Percentiles rank a stretch among this genome's conserved stretches.
Evolutionary conservation across 805 yeast species (phyloP).

Genomic region (Lachancea fermentati): DNA sequence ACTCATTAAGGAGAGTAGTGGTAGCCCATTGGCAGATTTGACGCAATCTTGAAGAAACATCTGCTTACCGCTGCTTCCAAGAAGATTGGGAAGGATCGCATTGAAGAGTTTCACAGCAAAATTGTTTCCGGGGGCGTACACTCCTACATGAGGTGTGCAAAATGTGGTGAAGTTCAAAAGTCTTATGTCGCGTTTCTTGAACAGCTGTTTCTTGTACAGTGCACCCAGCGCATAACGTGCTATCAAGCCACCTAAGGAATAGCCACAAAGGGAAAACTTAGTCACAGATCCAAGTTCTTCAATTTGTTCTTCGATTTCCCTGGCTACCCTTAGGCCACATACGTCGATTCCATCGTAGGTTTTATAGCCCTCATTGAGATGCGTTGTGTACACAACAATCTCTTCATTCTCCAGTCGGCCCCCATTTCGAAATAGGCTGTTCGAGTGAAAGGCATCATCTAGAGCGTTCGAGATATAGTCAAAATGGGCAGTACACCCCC

Average conservation of each 20-base stretch:
- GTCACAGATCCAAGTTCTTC: conserved; percentile 36
- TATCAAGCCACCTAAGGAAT: conserved; percentile 80
- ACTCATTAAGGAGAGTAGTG: conserved; percentile 64
- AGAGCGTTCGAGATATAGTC: conserved; percentile 51
- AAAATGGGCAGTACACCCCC: conserved; percentile 74
- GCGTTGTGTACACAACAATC: conserved; percentile 31
- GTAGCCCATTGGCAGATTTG: conserved; percentile 30
- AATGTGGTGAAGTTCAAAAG: conserved; percentile 60
- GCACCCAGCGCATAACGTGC: conserved; percentile 74
- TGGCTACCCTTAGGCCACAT: conserved; percentile 70
- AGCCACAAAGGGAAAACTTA: conserved; percentile 73
- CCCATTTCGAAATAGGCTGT: conserved; percentile 7
- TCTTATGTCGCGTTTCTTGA: conserved; percentile 36
- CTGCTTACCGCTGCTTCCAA: conserved; percentile 72
- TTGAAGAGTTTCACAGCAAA: conserved; percentile 53
- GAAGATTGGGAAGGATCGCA: conserved; percentile 51
- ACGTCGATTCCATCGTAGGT: conserved; percentile 87
- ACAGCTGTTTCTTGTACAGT: conserved; percentile 50
- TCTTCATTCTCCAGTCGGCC: conserved; percentile 16
- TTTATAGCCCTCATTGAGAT: conserved; percentile 61
- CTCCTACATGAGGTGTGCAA: conserved; percentile 67
- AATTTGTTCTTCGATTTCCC: conserved; percentile 50
- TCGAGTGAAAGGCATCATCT: conserved; percentile 26
- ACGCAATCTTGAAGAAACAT: conserved; percentile 55
- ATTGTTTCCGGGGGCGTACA: conserved; percentile 52